Evolutionary conservation across 2,329 filamentous ascomycete species (phyloP).

Genomic region (Diplocarpon rosae): DNA sequence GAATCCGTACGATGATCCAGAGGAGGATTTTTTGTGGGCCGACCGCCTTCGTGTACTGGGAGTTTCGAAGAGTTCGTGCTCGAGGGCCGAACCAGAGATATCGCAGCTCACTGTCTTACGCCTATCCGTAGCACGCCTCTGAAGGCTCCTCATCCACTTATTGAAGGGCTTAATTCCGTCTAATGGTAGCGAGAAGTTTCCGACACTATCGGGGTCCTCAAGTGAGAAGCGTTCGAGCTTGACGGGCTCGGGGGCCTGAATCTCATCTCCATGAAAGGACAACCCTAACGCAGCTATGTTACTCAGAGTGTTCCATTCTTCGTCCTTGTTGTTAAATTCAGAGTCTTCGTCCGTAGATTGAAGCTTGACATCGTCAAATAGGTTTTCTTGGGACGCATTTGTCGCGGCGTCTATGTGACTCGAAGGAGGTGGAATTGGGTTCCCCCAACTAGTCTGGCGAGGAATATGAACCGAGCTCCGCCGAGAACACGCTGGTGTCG

Average conservation of each 20-base stretch:
- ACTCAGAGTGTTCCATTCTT: slow-evolving; percentile 31
- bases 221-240: slow-evolving; percentile 20
- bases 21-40: slow-evolving; percentile 49
- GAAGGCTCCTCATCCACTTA: slow-evolving; percentile 62
- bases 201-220: slow-evolving; percentile 15
- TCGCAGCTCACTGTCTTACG: slow-evolving; percentile 29
- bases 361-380: slow-evolving; percentile 29
- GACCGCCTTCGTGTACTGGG: slow-evolving; percentile 29
- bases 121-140: slow-evolving; percentile 41
- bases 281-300: slow-evolving; percentile 33
- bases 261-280: slow-evolving; percentile 27
- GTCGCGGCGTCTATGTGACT: slow-evolving; percentile 15
- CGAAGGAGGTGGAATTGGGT: slow-evolving; percentile 25
- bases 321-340: slow-evolving; percentile 21
- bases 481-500: slow-evolving; percentile 23
- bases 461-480: slow-evolving; percentile 31
- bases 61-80: slow-evolving; percentile 19
- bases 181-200: slow-evolving; percentile 8
- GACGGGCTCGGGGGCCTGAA: slow-evolving; percentile 2
- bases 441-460: slow-evolving; percentile 31
- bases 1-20: slow-evolving; percentile 66
- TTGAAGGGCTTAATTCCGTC: slow-evolving; percentile 41
- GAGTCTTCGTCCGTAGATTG: slow-evolving; percentile 16
- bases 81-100: slow-evolving; percentile 14
- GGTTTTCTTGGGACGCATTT: slow-evolving; percentile 18